phyloP scores from a whole-genome alignment of 2,329 filamentous ascomycete genomes.

The Leptosphaerulina australis region DNA sequence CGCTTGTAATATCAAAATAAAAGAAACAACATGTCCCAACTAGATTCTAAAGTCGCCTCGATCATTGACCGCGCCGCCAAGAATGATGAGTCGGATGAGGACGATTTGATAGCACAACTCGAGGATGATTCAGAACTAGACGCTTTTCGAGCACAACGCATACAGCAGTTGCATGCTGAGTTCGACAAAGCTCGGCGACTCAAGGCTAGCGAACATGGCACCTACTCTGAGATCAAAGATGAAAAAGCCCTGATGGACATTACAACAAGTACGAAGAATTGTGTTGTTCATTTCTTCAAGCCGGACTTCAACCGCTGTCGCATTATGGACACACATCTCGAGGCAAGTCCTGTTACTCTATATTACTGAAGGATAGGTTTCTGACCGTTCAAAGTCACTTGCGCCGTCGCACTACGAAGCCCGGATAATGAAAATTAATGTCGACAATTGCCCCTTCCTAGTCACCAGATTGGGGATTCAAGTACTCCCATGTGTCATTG shows the following conservation, averaged over 20 bases:
- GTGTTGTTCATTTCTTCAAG: slow-evolving; percentile 69
- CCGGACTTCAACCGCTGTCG: slow-evolving; percentile 66
- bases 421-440: slow-evolving; percentile 63
- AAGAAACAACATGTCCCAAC: slow-evolving; percentile 50
- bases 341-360: slow-evolving; percentile 37
- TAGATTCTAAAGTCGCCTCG: slow-evolving; percentile 59
- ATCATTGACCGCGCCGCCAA: slow-evolving; percentile 54
- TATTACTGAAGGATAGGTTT: neutral
- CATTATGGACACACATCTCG: slow-evolving; percentile 66
- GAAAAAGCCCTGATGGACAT: slow-evolving; percentile 66
- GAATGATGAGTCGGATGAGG: slow-evolving; percentile 60
- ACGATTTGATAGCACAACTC: slow-evolving; percentile 65
- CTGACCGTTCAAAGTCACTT: slow-evolving; percentile 48
- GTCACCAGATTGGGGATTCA: slow-evolving; percentile 64
- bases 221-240: slow-evolving; percentile 61
- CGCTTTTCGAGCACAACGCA: slow-evolving; percentile 61
- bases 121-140: slow-evolving; percentile 61
- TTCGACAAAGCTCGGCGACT: slow-evolving; percentile 59
- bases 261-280: slow-evolving; percentile 63
- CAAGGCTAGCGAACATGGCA: slow-evolving; percentile 58
- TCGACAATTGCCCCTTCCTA: slow-evolving; percentile 65
- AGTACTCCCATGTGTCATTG: slow-evolving; percentile 64
- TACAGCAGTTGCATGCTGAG: slow-evolving; percentile 64
- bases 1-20: slow-evolving; percentile 19
- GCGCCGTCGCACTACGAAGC: slow-evolving; percentile 65